Evolutionary conservation across 1,284 basidiomycete species (phyloP).

Genomic region (Veloboletus limbatus): DNA sequence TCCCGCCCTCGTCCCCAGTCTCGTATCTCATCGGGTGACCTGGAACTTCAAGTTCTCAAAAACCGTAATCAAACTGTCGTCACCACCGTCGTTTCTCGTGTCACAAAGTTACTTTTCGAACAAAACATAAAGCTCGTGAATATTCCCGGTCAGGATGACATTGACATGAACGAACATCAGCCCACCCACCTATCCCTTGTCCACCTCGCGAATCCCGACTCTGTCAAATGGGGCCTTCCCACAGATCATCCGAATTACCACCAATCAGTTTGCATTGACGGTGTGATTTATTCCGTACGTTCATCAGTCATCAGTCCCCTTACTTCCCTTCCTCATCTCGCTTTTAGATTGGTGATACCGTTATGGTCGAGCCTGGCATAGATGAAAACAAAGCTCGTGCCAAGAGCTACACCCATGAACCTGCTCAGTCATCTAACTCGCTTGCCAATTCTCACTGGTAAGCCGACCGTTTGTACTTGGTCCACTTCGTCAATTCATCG

Average conservation of each 20-base stretch:
- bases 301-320: not conserved
- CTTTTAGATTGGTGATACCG: constrained; percentile 53
- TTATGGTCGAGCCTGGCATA: constrained; percentile 54
- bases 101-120: constrained; percentile 50
- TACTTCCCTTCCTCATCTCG: constrained; percentile 2
- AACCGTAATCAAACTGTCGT: constrained; percentile 46
- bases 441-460: constrained; percentile 59
- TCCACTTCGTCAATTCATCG: not conserved
- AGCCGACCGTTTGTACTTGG: not conserved
- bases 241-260: constrained; percentile 37
- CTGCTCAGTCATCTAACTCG: constrained; percentile 40
- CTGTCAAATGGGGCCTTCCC: constrained; percentile 47
- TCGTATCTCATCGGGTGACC: constrained; percentile 13
- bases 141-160: constrained; percentile 21
- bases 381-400: constrained; percentile 41
- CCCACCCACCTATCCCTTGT: constrained; percentile 26
- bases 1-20: constrained; percentile 17
- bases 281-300: constrained; percentile 50
- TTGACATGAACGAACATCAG: constrained; percentile 26
- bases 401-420: constrained; percentile 35
- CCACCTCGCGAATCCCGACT: constrained; percentile 46
- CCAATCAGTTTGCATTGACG: constrained; percentile 50
- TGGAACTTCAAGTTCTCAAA: constrained; percentile 39
- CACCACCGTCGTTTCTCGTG: constrained; percentile 45
- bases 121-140: constrained; percentile 41